A percentile compares a stretch with the other conserved stretches of the same genome.
phyloP scores from a whole-genome alignment of 257 asterid species.

The Nicotiana knightiana region DNA sequence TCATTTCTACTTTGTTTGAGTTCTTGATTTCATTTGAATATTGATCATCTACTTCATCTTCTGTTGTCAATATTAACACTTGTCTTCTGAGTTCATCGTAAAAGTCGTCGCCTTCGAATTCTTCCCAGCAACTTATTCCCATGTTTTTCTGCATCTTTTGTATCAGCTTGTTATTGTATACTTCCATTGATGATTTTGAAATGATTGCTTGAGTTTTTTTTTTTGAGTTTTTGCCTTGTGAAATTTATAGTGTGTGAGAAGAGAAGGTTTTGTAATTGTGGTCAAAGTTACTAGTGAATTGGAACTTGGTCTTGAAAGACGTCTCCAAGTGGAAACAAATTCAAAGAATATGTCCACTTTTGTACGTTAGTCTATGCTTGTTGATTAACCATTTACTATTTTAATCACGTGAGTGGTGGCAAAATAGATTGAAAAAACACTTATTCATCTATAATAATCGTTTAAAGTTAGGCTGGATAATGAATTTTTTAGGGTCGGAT shows the following conservation, averaged over 20 bases:
- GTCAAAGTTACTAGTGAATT: slow-evolving; percentile 30
- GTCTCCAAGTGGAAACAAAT: slow-evolving; percentile 31
- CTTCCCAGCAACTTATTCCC: slow-evolving; percentile 18
- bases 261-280: slow-evolving; percentile 22
- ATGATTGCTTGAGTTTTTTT: not conserved
- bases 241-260: slow-evolving; percentile 1
- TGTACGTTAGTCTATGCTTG: slow-evolving; percentile 20
- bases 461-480: too few species aligned
- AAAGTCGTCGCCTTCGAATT: slow-evolving; percentile 19
- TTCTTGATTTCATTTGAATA: not conserved
- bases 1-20: not conserved
- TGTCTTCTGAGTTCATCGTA: slow-evolving; percentile 15
- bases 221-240: not conserved
- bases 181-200: slow-evolving; percentile 26
- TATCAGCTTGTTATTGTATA: not conserved
- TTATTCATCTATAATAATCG: too few species aligned
- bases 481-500: too few species aligned
- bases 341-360: slow-evolving; percentile 37
- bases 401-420: not conserved
- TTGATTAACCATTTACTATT: not conserved
- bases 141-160: slow-evolving; percentile 16
- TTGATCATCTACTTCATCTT: slow-evolving; percentile 6
- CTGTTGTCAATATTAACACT: slow-evolving; percentile 9
- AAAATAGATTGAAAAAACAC: too few species aligned
- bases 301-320: slow-evolving; percentile 17